Percentiles rank a stretch among this genome's conserved stretches.
Evolutionary conservation across 306 rosid genomes (phyloP).

Genomic region (Cucumis melo): DNA sequence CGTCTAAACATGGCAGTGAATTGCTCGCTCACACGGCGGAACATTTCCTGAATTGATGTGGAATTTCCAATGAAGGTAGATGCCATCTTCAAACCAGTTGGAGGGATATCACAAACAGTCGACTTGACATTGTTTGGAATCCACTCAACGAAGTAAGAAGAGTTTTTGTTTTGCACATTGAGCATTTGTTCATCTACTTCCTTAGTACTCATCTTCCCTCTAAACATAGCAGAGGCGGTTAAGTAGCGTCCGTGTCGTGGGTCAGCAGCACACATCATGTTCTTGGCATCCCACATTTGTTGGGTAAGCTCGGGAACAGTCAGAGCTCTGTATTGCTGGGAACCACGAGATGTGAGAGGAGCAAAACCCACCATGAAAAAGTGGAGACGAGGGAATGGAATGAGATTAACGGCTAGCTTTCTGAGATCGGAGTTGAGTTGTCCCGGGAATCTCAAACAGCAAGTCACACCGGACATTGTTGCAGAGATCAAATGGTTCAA

Average conservation of each 20-base stretch:
- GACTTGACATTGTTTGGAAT: conserved; percentile 72
- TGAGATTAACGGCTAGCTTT: conserved; percentile 50
- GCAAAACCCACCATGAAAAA: conserved; percentile 73
- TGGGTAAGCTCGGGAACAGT: conserved; percentile 75
- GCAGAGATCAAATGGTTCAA: conserved; percentile 70
- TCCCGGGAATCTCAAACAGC: conserved; percentile 75
- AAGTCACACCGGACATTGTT: conserved; percentile 81
- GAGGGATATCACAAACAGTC: conserved; percentile 68
- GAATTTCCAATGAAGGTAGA: conserved; percentile 68
- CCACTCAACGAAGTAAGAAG: conserved; percentile 66
- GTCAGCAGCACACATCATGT: conserved; percentile 78
- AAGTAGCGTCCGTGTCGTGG: conserved; percentile 63
- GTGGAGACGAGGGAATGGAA: conserved; percentile 67
- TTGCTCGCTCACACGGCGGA: conserved; percentile 56
- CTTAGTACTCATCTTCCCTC: conserved; percentile 77
- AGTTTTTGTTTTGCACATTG: conserved; percentile 69
- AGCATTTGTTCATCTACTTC: conserved; percentile 75
- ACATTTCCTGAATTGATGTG: conserved; percentile 59
- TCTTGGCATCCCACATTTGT: conserved; percentile 81
- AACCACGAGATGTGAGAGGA: conserved; percentile 61
- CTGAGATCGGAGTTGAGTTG: conserved; percentile 61
- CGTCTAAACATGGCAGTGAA: conserved; percentile 71
- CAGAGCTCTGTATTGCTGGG: conserved; percentile 56
- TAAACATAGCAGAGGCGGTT: conserved; percentile 59
- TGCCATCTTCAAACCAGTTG: conserved; percentile 65